Evolutionary conservation across 2,329 filamentous ascomycete genomes (phyloP).

Genomic region (Didymella pomorum): DNA sequence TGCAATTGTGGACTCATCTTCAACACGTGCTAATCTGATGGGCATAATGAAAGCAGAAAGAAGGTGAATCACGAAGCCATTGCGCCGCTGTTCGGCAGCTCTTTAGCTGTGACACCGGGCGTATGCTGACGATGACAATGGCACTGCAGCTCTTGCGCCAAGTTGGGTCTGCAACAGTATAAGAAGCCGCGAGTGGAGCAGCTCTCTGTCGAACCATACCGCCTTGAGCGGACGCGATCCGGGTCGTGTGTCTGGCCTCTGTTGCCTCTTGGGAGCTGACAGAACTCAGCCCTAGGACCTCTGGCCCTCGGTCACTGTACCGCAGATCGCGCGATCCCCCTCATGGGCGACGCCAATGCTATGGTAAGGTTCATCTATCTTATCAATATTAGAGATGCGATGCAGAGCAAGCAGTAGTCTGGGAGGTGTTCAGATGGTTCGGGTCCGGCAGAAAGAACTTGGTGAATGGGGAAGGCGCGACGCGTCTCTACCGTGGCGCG

Average conservation of each 20-base stretch:
- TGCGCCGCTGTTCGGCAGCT: too few species aligned
- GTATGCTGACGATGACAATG: neutral
- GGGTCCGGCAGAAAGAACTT: neutral
- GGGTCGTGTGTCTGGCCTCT: neutral
- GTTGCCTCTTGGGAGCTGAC: neutral
- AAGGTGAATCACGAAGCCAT: too few species aligned
- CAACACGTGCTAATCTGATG: too few species aligned
- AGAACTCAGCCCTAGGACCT: neutral
- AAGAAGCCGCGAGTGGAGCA: neutral
- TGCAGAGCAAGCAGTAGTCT: neutral
- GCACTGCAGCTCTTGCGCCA: neutral
- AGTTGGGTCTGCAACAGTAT: neutral
- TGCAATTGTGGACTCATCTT: too few species aligned
- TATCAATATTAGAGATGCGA: neutral
- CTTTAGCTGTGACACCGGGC: too few species aligned
- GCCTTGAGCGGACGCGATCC: neutral
- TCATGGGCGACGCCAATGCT: neutral
- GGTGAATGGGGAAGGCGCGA: neutral
- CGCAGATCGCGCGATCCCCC: neutral
- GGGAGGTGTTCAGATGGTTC: neutral
- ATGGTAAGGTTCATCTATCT: neutral
- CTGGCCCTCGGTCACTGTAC: neutral
- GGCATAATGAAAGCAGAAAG: too few species aligned
- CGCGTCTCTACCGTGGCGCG: neutral
- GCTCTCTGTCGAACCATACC: too few species aligned